Evolutionary conservation across 306 rosid species (phyloP), one percentile per base, ranked within the genome.

Genomic region (Citrullus mucosospermus): DNA sequence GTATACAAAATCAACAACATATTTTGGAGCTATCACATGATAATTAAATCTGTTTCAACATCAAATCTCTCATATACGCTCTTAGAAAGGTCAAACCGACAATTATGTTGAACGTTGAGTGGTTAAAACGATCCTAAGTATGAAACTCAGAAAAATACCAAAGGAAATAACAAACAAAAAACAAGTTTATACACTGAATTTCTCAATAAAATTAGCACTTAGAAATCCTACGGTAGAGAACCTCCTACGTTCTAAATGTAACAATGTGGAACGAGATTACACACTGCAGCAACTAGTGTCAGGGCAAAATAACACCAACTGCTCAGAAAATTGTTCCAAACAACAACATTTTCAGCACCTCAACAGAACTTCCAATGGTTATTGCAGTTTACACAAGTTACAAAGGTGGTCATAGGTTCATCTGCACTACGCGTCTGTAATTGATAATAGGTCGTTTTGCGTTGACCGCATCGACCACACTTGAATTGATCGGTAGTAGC

Each of bases 351-450:
- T 77, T 74, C 84, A 48, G 69, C 77, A 81, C 55, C 82, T 70
- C 13, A 53, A 88, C 98, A 96, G 97, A 96, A 96, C 90, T 96
- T 96, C 99, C 99, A 96, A 51, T 88, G 98, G 75, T 96, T 96
- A 81, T 85, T 85, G 92, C 99, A 96, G 85, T 81, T 75, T 70
- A 83, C 88, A 78, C 99, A 96, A 2, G 99, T 96, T 81, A 96
- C 99, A 74, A 92, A 92, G 4, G 99, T 96, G 30, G 99, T 96
- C 99, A 96, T 96, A 22, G 99, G 99, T 88, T 96, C 99, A 89
- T 96, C 99, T 0, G 99, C 99, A 88, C 99, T 96, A 76, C 99
- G 90, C 3, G 99, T 96, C 88, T 96, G 99, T 98, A 96, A 92
- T 80, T 96, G 99, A 86, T 92, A 91, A 78, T 96, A 92, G 75